Conservation (phyloP, 2,329 filamentous ascomycete genomes). For the Colletotrichum echinochloae region DNA sequence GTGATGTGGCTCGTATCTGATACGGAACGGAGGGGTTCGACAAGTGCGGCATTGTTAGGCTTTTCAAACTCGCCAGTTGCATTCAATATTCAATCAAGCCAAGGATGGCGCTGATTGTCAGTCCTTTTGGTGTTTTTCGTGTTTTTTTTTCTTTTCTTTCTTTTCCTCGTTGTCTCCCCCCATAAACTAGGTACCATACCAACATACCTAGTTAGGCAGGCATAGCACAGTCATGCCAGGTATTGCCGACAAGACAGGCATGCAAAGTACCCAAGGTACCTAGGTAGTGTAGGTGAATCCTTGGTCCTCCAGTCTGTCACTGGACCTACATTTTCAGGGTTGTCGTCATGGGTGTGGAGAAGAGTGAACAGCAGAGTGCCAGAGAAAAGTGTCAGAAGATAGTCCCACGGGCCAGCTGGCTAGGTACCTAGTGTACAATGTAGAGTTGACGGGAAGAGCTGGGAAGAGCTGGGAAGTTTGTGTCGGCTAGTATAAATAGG, state of each 20-base stretch:
- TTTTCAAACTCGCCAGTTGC: background rate
- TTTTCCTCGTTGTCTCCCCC: too few species aligned
- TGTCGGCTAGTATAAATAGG: too few species aligned
- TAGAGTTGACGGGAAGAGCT: too few species aligned
- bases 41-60: background rate
- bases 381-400: background rate
- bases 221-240: too few species aligned
- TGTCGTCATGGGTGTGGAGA: conserved; percentile 34
- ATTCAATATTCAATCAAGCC: background rate
- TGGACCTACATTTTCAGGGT: conserved; percentile 12
- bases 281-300: too few species aligned
- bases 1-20: background rate
- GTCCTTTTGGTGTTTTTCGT: background rate
- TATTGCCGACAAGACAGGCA: too few species aligned
- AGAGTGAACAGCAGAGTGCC: background rate
- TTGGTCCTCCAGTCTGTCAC: too few species aligned
- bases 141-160: background rate
- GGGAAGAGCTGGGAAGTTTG: background rate
- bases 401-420: background rate
- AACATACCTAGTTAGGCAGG: too few species aligned
- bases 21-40: background rate
- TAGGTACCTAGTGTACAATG: too few species aligned
- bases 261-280: too few species aligned
- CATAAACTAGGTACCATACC: too few species aligned
- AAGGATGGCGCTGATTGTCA: background rate